phyloP scores from a whole-genome alignment of 2,329 filamentous ascomycete genomes.

The Phialophora verrucosa region DNA sequence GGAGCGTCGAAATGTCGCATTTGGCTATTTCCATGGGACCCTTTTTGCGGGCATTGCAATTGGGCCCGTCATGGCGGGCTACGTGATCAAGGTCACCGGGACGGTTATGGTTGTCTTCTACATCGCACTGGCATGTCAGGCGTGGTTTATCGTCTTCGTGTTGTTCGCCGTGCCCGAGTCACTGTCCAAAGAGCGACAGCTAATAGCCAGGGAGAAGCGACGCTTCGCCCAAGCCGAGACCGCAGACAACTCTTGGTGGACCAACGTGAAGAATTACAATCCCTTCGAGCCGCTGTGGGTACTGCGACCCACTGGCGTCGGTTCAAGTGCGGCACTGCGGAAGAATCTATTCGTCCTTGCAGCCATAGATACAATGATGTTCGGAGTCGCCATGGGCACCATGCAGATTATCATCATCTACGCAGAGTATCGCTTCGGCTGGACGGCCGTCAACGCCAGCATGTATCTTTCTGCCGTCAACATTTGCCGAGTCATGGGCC shows the following conservation, averaged over 20 bases:
- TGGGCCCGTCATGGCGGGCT: constrained; percentile 80
- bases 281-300: constrained; percentile 78
- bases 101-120: constrained; percentile 84
- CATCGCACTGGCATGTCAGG: constrained; percentile 73
- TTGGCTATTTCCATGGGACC: constrained; percentile 88
- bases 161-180: constrained; percentile 81
- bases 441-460: constrained; percentile 80
- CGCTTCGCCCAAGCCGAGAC: constrained; percentile 48
- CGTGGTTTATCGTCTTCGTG: constrained; percentile 74
- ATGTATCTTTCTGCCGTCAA: constrained; percentile 82
- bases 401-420: constrained; percentile 86
- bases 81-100: constrained; percentile 77
- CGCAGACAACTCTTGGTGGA: constrained; percentile 44
- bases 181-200: constrained; percentile 73
- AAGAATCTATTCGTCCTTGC: constrained; percentile 84
- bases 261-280: constrained; percentile 62
- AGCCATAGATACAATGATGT: constrained; percentile 78
- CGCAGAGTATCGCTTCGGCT: constrained; percentile 77
- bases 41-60: constrained; percentile 88
- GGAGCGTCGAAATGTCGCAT: constrained; percentile 77
- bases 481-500: constrained; percentile 72
- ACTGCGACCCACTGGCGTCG: constrained; percentile 73
- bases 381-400: constrained; percentile 80
- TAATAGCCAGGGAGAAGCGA: constrained; percentile 72
- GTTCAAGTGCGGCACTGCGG: constrained; percentile 66